Evolutionary conservation across 495 filamentous ascomycete genomes (phyloP).

Genomic region (Aspergillus bertholletiae): DNA sequence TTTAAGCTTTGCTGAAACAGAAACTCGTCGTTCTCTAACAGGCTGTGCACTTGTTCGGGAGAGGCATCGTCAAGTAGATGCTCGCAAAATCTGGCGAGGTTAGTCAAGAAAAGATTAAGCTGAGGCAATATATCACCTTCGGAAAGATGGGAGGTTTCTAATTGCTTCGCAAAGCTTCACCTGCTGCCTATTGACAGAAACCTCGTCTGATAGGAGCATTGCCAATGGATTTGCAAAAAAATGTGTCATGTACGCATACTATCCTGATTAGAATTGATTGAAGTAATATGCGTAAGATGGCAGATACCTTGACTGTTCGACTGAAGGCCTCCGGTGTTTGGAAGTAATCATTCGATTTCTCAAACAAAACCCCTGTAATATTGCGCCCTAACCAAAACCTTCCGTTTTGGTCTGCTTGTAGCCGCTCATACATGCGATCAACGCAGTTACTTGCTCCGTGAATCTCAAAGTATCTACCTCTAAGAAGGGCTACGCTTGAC

Average conservation of each 20-base stretch:
- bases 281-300: background rate
- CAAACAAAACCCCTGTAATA: slow-evolving; percentile 60
- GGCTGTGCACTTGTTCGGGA: slow-evolving; percentile 31
- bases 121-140: slow-evolving; percentile 40
- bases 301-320: slow-evolving; percentile 70
- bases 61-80: slow-evolving; percentile 40
- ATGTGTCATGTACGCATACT: slow-evolving; percentile 95
- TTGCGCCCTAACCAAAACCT: slow-evolving; percentile 66
- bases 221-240: slow-evolving; percentile 92
- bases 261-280: slow-evolving; percentile 7
- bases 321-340: slow-evolving; percentile 81
- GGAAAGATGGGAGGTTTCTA: slow-evolving; percentile 77
- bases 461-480: slow-evolving; percentile 81
- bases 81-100: slow-evolving; percentile 40
- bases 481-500: slow-evolving; percentile 62
- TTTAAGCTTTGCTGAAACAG: slow-evolving; percentile 35
- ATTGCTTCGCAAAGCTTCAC: slow-evolving; percentile 68
- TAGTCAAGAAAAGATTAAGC: slow-evolving; percentile 2
- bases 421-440: slow-evolving; percentile 71
- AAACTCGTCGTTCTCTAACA: slow-evolving; percentile 52
- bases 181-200: slow-evolving; percentile 28
- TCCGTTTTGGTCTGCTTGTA: slow-evolving; percentile 53
- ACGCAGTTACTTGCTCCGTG: slow-evolving; percentile 70
- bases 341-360: slow-evolving; percentile 79
- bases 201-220: slow-evolving; percentile 49